phyloP scores from a whole-genome alignment of 1,139 yeast species.

The Candida sanyaensis region DNA sequence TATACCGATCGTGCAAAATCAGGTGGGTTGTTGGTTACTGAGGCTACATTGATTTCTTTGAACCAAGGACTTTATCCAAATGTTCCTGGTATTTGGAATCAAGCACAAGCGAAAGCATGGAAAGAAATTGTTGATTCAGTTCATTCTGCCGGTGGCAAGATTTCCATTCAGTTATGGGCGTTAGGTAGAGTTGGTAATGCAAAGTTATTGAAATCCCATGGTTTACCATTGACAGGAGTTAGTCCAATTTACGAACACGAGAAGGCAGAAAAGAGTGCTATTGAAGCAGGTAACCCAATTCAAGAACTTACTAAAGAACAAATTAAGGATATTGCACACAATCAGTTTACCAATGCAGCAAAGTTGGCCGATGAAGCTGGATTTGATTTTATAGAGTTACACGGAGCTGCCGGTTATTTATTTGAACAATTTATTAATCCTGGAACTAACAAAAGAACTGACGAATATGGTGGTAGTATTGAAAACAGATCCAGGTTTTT shows the following conservation, averaged over 20 bases:
- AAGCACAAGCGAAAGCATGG: constrained; percentile 51
- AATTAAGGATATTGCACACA: constrained; percentile 35
- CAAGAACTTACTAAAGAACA: constrained; percentile 43
- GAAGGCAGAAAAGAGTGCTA: constrained; percentile 25
- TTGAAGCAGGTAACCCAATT: constrained; percentile 31
- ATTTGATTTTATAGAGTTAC: constrained; percentile 69
- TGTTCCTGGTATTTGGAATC: constrained; percentile 57
- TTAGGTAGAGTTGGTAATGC: constrained; percentile 57
- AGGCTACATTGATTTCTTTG: constrained; percentile 32
- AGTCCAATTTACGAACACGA: constrained; percentile 24
- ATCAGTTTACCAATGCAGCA: constrained; percentile 42
- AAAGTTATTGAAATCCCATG: constrained; percentile 33
- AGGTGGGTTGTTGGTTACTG: constrained; percentile 48
- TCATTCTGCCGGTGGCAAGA: constrained; percentile 10
- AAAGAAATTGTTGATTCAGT: constrained; percentile 42
- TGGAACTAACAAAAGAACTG: constrained; percentile 53
- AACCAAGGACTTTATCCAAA: constrained; percentile 36
- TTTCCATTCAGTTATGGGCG: constrained; percentile 59
- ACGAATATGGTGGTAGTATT: constrained; percentile 57
- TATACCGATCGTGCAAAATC: constrained; percentile 51
- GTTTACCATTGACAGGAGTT: constrained; percentile 24
- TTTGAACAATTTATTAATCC: constrained; percentile 56
- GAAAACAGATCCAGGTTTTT: constrained; percentile 64
- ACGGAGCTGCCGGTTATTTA: constrained; percentile 69
- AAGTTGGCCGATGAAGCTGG: constrained; percentile 54